Percentiles rank a stretch among this genome's conserved stretches.
These are phyloP conservation scores for Aurinia saxatilis DNA, from an alignment of 345 rosid species.

Conservation along the genomic window DNA sequence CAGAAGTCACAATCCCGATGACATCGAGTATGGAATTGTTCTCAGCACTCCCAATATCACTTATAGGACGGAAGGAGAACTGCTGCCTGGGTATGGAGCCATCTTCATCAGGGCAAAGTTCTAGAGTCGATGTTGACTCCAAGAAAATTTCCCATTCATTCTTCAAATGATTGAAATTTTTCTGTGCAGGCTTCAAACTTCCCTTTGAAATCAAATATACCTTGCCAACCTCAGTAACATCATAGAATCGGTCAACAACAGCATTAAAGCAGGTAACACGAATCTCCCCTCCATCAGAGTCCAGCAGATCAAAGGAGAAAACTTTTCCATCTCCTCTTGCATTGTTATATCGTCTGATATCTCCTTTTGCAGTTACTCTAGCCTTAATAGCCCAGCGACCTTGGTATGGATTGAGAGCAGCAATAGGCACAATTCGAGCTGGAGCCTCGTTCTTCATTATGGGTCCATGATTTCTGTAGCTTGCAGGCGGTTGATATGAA, in stretches of 20 bases:
- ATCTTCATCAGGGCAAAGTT: slow-evolving; percentile 75
- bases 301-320: slow-evolving; percentile 86
- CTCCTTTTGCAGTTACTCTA: slow-evolving; percentile 88
- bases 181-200: slow-evolving; percentile 78
- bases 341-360: slow-evolving; percentile 78
- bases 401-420: slow-evolving; percentile 87
- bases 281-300: slow-evolving; percentile 89
- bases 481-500: slow-evolving; percentile 71
- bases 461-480: slow-evolving; percentile 63
- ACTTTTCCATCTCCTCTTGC: slow-evolving; percentile 92
- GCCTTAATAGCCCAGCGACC: slow-evolving; percentile 95
- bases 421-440: slow-evolving; percentile 65
- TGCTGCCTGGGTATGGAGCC: slow-evolving; percentile 79
- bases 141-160: slow-evolving; percentile 86
- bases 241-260: slow-evolving; percentile 74
- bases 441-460: slow-evolving; percentile 90
- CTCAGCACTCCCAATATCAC: slow-evolving; percentile 74
- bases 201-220: slow-evolving; percentile 86
- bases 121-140: slow-evolving; percentile 73
- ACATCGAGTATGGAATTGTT: slow-evolving; percentile 71
- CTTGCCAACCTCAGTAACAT: slow-evolving; percentile 65
- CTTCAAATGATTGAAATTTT: slow-evolving; percentile 83
- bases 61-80: slow-evolving; percentile 70
- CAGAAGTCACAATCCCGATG: slow-evolving; percentile 64
- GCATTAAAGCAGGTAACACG: slow-evolving; percentile 85